phyloP scores from a whole-genome alignment of 805 yeast species.

The Vanderwaltozyma tropicalis region DNA sequence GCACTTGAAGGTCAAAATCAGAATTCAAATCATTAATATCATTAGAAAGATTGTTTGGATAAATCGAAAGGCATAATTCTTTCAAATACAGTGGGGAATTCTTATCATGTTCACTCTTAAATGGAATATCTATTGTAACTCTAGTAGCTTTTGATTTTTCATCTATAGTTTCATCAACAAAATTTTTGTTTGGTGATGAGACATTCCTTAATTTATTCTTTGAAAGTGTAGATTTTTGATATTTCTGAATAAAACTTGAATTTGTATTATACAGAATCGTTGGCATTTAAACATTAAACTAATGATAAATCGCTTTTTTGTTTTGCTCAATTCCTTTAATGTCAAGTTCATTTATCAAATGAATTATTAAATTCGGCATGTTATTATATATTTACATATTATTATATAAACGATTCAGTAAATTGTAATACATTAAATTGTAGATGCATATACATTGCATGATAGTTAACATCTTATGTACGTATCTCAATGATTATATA shows the following conservation, averaged over 20 bases:
- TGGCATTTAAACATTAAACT: too few relatives aligned
- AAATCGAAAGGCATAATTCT: constrained; percentile 19
- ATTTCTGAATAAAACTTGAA: constrained; percentile 20
- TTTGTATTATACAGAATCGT: constrained; percentile 24
- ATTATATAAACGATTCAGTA: too few relatives aligned
- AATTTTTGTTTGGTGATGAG: not conserved
- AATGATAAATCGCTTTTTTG: too few relatives aligned
- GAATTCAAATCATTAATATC: constrained; percentile 6
- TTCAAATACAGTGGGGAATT: constrained; percentile 18
- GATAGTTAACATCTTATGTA: not conserved
- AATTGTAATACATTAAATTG: too few relatives aligned
- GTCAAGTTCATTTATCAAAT: not conserved
- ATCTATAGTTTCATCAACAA: not conserved
- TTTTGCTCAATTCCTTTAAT: not conserved
- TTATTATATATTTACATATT: too few relatives aligned
- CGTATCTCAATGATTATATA: not conserved
- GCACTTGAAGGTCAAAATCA: constrained; percentile 10
- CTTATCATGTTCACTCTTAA: constrained; percentile 10
- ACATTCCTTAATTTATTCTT: not conserved
- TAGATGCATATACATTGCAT: too few relatives aligned
- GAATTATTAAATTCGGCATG: too few relatives aligned
- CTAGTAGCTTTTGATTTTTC: not conserved
- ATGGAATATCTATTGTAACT: constrained; percentile 8
- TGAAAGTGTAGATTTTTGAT: constrained; percentile 11
- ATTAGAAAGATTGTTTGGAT: constrained; percentile 13